A percentile compares a stretch with the other conserved stretches of the same genome.
Conservation (phyloP, 2,329 filamentous ascomycete genomes). For the Diaporthe nobilis region DNA sequence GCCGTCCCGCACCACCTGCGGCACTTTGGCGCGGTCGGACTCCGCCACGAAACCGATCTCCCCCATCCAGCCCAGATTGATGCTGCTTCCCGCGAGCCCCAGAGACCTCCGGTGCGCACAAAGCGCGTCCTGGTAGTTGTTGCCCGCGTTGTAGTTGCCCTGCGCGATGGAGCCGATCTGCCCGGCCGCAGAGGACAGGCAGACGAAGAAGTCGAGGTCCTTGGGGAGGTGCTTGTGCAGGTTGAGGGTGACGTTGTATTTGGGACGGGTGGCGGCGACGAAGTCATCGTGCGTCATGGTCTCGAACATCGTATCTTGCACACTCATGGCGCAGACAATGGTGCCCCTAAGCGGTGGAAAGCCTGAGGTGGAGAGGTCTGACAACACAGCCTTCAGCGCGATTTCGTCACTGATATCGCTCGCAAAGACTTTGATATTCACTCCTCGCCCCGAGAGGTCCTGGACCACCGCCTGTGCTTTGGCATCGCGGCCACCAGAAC, state of each 20-base stretch:
- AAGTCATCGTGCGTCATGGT: conserved; percentile 48
- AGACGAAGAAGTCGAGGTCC: conserved; percentile 50
- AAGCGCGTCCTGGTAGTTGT: conserved; percentile 49
- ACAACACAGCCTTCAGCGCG: background rate
- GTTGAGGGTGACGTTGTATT: conserved; percentile 48
- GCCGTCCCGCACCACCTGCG: conserved; percentile 19
- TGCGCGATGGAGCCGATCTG: conserved; percentile 51
- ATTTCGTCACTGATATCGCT: conserved; percentile 19
- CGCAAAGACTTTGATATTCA: conserved; percentile 14
- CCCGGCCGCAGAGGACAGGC: conserved; percentile 47
- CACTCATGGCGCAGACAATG: conserved; percentile 22
- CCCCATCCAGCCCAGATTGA: conserved; percentile 44
- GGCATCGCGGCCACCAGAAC: background rate
- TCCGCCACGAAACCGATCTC: conserved; percentile 37
- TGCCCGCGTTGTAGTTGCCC: conserved; percentile 50
- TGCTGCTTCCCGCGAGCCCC: conserved; percentile 47
- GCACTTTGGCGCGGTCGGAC: conserved; percentile 30
- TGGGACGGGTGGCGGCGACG: conserved; percentile 46
- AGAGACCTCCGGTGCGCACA: conserved; percentile 47
- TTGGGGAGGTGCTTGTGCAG: conserved; percentile 48
- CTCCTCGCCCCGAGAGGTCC: background rate
- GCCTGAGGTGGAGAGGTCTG: background rate
- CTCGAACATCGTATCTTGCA: conserved; percentile 50
- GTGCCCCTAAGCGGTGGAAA: conserved; percentile 21
- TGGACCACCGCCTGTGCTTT: conserved; percentile 4